phyloP scores from a whole-genome alignment of 202 grass and related monocot species.

The Panicum virgatum region DNA sequence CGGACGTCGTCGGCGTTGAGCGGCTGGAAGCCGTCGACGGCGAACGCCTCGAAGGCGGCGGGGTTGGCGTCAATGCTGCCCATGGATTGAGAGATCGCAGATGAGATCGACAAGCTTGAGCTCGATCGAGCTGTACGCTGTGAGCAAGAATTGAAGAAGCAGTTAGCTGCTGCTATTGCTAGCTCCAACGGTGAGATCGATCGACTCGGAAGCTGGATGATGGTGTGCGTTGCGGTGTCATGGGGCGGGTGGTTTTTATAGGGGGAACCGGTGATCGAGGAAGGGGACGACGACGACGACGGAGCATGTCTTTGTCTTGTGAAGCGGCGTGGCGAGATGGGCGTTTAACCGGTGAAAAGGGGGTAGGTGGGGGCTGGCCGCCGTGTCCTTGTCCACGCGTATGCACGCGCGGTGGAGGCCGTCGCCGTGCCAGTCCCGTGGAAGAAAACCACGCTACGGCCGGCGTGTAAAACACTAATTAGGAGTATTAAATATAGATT shows the following conservation, averaged over 20 bases:
- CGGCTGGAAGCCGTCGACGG: conserved; percentile 29
- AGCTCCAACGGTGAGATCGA: too few relatives aligned
- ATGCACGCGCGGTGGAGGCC: not conserved
- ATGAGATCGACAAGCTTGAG: too few relatives aligned
- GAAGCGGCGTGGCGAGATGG: conserved; percentile 27
- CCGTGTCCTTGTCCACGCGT: not conserved
- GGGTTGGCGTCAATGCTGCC: too few relatives aligned
- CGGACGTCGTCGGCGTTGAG: conserved; percentile 47
- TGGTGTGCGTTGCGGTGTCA: not conserved
- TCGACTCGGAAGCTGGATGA: conserved; percentile 1
- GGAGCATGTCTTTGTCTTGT: too few relatives aligned
- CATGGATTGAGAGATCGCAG: too few relatives aligned
- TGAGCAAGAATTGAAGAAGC: too few relatives aligned
- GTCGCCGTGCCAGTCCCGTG: not conserved
- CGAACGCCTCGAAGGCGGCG: too few relatives aligned
- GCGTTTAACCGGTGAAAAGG: conserved; percentile 18
- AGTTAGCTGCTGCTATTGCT: too few relatives aligned
- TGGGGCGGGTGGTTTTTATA: conserved; percentile 23
- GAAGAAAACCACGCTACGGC: too few relatives aligned
- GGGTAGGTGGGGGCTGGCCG: not conserved
- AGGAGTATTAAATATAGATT: too few relatives aligned
- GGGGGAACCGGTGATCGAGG: not conserved
- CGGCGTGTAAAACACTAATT: too few relatives aligned
- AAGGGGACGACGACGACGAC: not conserved
- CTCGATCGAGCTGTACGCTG: too few relatives aligned